phyloP scores from a whole-genome alignment of 2,329 filamentous ascomycete species.

The Neonectria sp. region DNA sequence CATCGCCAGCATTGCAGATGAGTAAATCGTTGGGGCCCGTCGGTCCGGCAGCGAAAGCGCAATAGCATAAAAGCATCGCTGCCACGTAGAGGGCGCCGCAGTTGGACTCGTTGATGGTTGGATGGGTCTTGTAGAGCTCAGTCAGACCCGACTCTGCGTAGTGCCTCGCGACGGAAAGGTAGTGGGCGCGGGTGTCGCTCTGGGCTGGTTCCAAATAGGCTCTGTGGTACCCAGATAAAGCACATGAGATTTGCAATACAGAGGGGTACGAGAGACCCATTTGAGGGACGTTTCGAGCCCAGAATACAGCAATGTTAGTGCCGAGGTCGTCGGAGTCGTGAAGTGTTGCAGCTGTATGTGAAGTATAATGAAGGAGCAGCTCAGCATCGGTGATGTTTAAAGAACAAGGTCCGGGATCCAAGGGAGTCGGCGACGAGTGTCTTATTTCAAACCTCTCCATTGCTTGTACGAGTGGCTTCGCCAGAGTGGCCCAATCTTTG shows the following conservation, averaged over 20 bases:
- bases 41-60: conserved; percentile 50
- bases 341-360: conserved; percentile 44
- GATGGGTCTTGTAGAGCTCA: conserved; percentile 44
- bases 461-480: conserved; percentile 34
- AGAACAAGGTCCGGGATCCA: conserved; percentile 36
- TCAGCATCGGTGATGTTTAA: conserved; percentile 50
- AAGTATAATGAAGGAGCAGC: conserved; percentile 49
- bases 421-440: conserved; percentile 25
- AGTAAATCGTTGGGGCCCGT: conserved; percentile 48
- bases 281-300: conserved; percentile 47
- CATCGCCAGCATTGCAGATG: conserved; percentile 45
- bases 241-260: conserved; percentile 49
- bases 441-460: conserved; percentile 39
- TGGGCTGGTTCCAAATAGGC: conserved; percentile 39
- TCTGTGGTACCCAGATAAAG: conserved; percentile 48
- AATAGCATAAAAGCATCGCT: conserved; percentile 49
- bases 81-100: conserved; percentile 50
- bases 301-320: conserved; percentile 43
- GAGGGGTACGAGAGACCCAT: conserved; percentile 49
- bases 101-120: conserved; percentile 44
- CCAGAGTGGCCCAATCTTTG: conserved; percentile 48
- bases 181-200: conserved; percentile 37
- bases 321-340: conserved; percentile 35
- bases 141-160: conserved; percentile 45
- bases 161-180: conserved; percentile 40